These are phyloP conservation scores for Harrya chromipes DNA, from an alignment of 768 basidiomycete species.

Conservation along the genomic window DNA sequence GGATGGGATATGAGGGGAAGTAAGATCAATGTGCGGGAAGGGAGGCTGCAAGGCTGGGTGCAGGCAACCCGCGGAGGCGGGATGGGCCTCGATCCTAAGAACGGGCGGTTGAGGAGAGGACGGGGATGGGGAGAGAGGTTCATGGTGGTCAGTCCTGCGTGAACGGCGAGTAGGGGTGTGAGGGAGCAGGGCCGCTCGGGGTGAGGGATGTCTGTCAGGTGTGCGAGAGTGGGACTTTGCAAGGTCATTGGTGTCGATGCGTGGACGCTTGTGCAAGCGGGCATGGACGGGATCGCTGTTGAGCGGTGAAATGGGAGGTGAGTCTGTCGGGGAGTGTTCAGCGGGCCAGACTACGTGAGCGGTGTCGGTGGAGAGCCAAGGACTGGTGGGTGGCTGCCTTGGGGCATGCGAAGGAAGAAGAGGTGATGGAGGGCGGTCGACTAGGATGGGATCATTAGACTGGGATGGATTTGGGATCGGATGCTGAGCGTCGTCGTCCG, in stretches of 20 bases:
- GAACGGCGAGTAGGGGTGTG: constrained; percentile 31
- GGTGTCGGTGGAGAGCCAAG: constrained; percentile 31
- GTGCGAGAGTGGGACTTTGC: constrained; percentile 14
- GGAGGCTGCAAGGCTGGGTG: constrained; percentile 29
- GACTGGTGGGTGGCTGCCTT: constrained; percentile 37
- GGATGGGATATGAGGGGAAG: constrained; percentile 60
- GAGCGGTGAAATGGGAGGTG: constrained; percentile 39
- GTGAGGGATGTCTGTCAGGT: constrained; percentile 8
- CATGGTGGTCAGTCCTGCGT: constrained; percentile 29
- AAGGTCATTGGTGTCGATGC: constrained; percentile 24
- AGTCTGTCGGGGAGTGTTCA: constrained; percentile 33
- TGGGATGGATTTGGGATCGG: constrained; percentile 33
- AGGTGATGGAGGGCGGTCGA: constrained; percentile 31
- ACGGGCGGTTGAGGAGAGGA: constrained; percentile 18
- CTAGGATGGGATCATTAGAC: constrained; percentile 34
- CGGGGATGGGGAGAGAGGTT: constrained; percentile 28
- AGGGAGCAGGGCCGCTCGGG: constrained; percentile 18
- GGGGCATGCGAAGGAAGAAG: constrained; percentile 33
- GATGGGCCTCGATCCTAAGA: constrained; percentile 25
- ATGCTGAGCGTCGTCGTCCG: constrained; percentile 39
- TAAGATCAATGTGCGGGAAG: constrained; percentile 37
- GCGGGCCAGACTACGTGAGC: constrained; percentile 37
- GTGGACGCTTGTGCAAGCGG: constrained; percentile 30
- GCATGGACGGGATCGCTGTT: constrained; percentile 29
- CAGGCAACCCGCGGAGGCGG: constrained; percentile 23